phyloP scores from a whole-genome alignment of 2,329 filamentous ascomycete genomes.

The Penicillium sp. region DNA sequence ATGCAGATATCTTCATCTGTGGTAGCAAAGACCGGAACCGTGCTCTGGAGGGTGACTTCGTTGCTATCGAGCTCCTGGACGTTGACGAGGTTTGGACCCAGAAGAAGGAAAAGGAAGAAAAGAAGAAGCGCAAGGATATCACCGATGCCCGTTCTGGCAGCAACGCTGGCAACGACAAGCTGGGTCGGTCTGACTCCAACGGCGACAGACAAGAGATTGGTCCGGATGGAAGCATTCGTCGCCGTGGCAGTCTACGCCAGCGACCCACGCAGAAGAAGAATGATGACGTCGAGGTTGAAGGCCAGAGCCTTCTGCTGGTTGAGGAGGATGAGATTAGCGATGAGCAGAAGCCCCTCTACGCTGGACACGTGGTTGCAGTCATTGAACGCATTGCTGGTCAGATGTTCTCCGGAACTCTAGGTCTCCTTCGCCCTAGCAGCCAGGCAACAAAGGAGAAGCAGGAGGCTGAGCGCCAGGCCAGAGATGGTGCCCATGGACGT shows the following conservation, averaged over 20 bases:
- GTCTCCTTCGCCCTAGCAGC: slow-evolving; percentile 90
- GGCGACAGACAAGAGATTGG: slow-evolving; percentile 63
- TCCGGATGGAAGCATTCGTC: slow-evolving; percentile 80
- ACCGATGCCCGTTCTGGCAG: slow-evolving; percentile 82
- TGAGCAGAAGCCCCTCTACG: slow-evolving; percentile 95
- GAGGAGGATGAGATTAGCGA: slow-evolving; percentile 99
- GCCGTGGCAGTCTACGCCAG: slow-evolving; percentile 92
- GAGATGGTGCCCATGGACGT: slow-evolving; percentile 74
- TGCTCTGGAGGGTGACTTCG: slow-evolving; percentile 91
- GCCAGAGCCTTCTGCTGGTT: slow-evolving; percentile 91
- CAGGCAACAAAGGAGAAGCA: slow-evolving; percentile 99
- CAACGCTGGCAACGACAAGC: slow-evolving; percentile 68
- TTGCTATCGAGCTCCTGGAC: slow-evolving; percentile 92
- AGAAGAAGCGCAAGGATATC: slow-evolving; percentile 99
- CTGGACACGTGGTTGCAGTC: slow-evolving; percentile 94
- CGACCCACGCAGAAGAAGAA: slow-evolving; percentile 99
- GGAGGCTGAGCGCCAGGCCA: slow-evolving; percentile 89
- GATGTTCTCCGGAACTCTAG: slow-evolving; percentile 97
- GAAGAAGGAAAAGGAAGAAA: slow-evolving; percentile 99
- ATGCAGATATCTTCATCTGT: slow-evolving; percentile 99
- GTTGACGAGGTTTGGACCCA: slow-evolving; percentile 98
- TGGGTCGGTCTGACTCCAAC: slow-evolving; percentile 59
- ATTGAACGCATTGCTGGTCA: slow-evolving; percentile 96
- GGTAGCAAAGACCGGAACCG: slow-evolving; percentile 98
- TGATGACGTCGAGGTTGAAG: slow-evolving; percentile 97